Conservation (phyloP, 2,329 filamentous ascomycete species). For the Fusarium nisikadoi region DNA sequence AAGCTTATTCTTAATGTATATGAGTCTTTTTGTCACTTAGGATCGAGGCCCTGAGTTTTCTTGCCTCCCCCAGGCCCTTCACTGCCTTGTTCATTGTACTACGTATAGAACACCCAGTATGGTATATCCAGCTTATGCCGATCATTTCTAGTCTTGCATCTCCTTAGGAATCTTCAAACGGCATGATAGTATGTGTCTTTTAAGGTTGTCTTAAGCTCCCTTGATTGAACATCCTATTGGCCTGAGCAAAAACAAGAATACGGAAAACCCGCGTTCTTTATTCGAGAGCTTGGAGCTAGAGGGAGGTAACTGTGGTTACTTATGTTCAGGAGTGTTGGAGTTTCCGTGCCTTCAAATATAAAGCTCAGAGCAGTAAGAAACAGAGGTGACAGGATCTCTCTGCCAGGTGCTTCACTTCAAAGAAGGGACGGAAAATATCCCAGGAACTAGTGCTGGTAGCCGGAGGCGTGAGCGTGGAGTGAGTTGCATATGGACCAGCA, state of each 20-base stretch:
- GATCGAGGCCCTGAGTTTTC: no score
- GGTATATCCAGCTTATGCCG: not conserved
- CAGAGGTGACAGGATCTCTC: not conserved
- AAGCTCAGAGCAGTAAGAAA: not conserved
- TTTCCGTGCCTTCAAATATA: not conserved
- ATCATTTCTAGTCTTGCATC: not conserved
- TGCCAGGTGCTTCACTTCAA: not conserved
- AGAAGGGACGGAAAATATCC: not conserved
- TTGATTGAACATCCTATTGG: not conserved
- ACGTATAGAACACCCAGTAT: not conserved
- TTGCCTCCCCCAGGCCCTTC: no score
- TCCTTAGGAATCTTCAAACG: not conserved
- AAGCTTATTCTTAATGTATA: no score
- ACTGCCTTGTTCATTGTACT: not conserved
- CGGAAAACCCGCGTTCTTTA: not conserved
- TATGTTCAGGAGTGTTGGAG: not conserved
- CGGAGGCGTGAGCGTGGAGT: not conserved
- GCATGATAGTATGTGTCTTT: not conserved
- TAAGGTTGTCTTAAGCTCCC: no score
- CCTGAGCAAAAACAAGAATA: not conserved
- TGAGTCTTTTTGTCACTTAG: no score
- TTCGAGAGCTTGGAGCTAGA: not conserved
- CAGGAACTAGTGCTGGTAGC: not conserved
- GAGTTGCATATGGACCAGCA: not conserved
- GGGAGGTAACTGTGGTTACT: no score